Base-by-base conservation (phyloP, 257 asterid genomes). In the Salvia miltiorrhiza region DNA sequence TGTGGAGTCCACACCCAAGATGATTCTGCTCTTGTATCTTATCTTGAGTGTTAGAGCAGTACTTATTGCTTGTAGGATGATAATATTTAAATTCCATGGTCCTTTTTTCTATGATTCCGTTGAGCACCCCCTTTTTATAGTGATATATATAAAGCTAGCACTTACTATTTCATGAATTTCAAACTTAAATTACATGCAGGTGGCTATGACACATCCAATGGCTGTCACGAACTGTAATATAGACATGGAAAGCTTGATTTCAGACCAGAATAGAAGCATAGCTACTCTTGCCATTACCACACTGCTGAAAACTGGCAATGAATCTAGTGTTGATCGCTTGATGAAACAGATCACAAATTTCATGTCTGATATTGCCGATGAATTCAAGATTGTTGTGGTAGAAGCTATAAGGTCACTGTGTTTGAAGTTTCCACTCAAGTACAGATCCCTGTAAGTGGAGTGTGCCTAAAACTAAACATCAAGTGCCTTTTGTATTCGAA, bases 331-430 rank as follows among this genome's bases (percentile, higher is more conserved):
- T 69, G 98, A 92, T 60, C 96, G 98, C 28, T 79, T 92, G 78
- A 92, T 89, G 96, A 92, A 92, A 76, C 98, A 92, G 73, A 92
- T 92, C 73, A 92, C 98, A 23, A 89, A 81, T 65, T 92, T 92
- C 73, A 92, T 92, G 98, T 92, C 98, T 43, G 98, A 92, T 73
- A 92, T 92, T 78, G 98, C 98, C 40, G 98, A 92, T 74, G 98
- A 92, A 81, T 89, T 92, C 85, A 89, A 92, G 84, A 89, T 92
- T 79, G 98, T 92, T 64, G 98, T 92, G 79, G 98, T 92, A 30
- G 98, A 92, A 52, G 98, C 96, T 63, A 92, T 92, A 69, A 85
- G 95, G 77, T 92, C 98, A 35, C 74, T 92, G 81, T 92, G 98
- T 80, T 81, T 92, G 84, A 92, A 92, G 79, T 89, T 92, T 74